These are phyloP conservation scores for Rhodotorula sp. DNA, from an alignment of 1,284 basidiomycete genomes.

Conservation along the genomic window DNA sequence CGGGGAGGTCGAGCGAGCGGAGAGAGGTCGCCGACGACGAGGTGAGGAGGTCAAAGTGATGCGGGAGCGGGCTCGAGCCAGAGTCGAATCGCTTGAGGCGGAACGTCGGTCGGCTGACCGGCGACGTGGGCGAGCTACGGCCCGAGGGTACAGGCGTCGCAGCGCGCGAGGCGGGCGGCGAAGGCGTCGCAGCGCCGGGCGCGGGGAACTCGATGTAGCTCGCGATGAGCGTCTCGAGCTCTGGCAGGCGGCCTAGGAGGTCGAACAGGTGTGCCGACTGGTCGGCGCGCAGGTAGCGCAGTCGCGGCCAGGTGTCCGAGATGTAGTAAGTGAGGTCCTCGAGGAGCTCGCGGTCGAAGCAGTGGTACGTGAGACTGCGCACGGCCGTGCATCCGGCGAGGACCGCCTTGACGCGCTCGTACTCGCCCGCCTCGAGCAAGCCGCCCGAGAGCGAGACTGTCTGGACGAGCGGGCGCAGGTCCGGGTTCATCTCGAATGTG, in stretches of 20 bases:
- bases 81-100: slow-evolving; percentile 26
- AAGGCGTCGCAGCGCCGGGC: neutral
- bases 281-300: slow-evolving; percentile 21
- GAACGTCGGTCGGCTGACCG: slow-evolving; percentile 10
- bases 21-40: slow-evolving; percentile 4
- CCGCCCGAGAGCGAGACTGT: slow-evolving; percentile 19
- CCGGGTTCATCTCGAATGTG: neutral
- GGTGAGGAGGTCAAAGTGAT: slow-evolving; percentile 22
- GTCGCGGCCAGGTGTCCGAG: slow-evolving; percentile 7
- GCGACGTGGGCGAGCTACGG: neutral
- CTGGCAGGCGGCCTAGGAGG: slow-evolving; percentile 6
- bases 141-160: neutral
- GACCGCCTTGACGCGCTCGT: slow-evolving; percentile 3
- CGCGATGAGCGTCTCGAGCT: slow-evolving; percentile 30
- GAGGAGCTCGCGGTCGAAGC: slow-evolving; percentile 17
- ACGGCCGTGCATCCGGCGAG: slow-evolving; percentile 9
- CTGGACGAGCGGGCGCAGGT: slow-evolving; percentile 5
- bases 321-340: slow-evolving; percentile 14
- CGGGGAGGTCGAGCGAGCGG: slow-evolving; percentile 19
- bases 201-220: slow-evolving; percentile 19
- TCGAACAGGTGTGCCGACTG: slow-evolving; percentile 12
- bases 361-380: slow-evolving; percentile 17
- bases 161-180: neutral
- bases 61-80: slow-evolving; percentile 10
- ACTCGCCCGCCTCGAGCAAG: neutral